A percentile compares a stretch with the other conserved stretches of the same genome.
phyloP scores from a whole-genome alignment of 2,329 filamentous ascomycete genomes.

The Apiospora pterosperma region DNA sequence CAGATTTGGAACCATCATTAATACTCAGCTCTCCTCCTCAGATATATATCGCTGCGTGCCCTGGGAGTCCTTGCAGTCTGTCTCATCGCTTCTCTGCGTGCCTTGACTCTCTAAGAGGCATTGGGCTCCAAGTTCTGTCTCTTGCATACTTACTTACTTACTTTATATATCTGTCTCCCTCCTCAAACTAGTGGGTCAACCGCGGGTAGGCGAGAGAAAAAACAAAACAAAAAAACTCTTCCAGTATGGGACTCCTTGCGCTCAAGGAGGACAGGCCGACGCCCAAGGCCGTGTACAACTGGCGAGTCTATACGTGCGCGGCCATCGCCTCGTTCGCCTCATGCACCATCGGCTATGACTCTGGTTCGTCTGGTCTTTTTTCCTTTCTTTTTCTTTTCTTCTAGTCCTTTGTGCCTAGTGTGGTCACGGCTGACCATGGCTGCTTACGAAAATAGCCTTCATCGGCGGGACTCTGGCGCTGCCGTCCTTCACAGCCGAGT shows the following conservation, averaged over 20 bases:
- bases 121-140: not conserved
- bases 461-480: slow-evolving; percentile 75
- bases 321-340: slow-evolving; percentile 53
- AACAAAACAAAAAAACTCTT: not conserved
- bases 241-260: slow-evolving; percentile 42
- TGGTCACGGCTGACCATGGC: not conserved
- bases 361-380: slow-evolving; percentile 18
- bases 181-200: not conserved
- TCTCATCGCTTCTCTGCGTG: too few species aligned
- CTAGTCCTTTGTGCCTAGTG: not conserved
- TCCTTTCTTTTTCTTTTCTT: not conserved
- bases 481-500: slow-evolving; percentile 66
- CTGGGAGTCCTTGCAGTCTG: not conserved
- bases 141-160: too few species aligned
- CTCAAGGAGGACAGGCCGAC: slow-evolving; percentile 56
- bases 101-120: not conserved
- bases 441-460: slow-evolving; percentile 49
- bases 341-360: slow-evolving; percentile 61
- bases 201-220: not conserved
- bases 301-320: slow-evolving; percentile 55
- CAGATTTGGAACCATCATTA: not conserved
- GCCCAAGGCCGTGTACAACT: slow-evolving; percentile 57
- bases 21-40: not conserved
- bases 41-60: not conserved
- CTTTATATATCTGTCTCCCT: not conserved